Evolutionary conservation across 306 rosid genomes (phyloP), one percentile per base, ranked within the genome.

Genomic region (Gastrolobium villosum): DNA sequence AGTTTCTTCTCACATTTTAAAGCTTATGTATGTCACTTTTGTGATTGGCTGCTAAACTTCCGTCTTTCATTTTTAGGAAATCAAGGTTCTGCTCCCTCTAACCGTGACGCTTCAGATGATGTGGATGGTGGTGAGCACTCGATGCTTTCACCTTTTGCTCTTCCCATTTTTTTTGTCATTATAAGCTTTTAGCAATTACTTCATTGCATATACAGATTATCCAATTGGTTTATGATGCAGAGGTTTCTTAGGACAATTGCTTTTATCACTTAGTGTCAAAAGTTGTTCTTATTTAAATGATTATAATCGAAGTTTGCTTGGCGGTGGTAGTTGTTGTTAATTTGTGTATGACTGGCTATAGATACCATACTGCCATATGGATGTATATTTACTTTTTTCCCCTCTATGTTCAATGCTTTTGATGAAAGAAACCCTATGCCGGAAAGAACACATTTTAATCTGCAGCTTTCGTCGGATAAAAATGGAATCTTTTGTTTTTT

Each of bases 91-190:
- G 63, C 72, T 81, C 87, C 93, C 10, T 45, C 87, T 70, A 86
- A 87, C 72, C 31, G 10, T 50, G 80, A 54, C 7, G 84, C 89
- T 75, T 78, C 91, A 64, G 84, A 86, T 53, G 90, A 86, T 67
- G 97, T 8, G 7, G 92, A 88, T 82, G 97, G 79, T 64, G 98
- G 98, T 94, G 79, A 90, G 93, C 46, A 68, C 45, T 62, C 4
- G 14, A 53, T 60, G 31, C 67, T 81, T 81, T 49, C 74, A 5
- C 75, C 59, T 9, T 55, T 72, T 7, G 13, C 50, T 52, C 53
- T 53, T 54, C 55, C 35, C 61, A 31, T 56, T 66, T 49, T n/a
- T 14, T n/a, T 46, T 48, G 32, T 39, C 34, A 32, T 63, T 74
- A 28, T 5, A 37, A 28, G 75, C 55, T 11, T 59, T 40, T 35